Base-by-base conservation (phyloP, 2,329 filamentous ascomycete species). In the Sarocladiaceae sp. region DNA sequence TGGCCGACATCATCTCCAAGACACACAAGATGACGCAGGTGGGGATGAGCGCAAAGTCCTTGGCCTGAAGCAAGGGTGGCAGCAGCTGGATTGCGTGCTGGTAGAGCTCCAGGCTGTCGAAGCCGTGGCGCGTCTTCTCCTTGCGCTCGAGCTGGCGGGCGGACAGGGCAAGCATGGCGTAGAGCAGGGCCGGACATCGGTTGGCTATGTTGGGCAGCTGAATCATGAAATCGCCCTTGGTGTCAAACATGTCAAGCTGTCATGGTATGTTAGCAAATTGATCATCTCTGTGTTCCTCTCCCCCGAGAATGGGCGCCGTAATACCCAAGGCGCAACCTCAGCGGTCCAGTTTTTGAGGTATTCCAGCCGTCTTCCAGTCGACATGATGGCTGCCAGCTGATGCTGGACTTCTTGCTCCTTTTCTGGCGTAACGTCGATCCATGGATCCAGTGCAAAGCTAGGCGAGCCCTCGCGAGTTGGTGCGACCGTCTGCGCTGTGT, bases 231-330 rank as follows among this genome's bases (percentile, higher is more conserved):
- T 67, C 67, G 15, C 71, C 66, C 20, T 69, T 61, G 21, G 65
- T 68, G 51, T 80, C 76, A 48, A 78, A 78, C 64, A 77, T 79
- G 53, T 80, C 76, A 12, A 80, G 66, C 71, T 72, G 35, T 50
- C 9, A 37, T 16, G 18, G 31, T 15, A 21, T 18, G 12, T 13
- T 4, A 12, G 27, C n/a, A n/a, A n/a, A n/a, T n/a, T n/a, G n/a
- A n/a, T n/a, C n/a, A n/a, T n/a, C n/a, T n/a, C n/a, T n/a, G n/a
- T n/a, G n/a, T n/a, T n/a, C n/a, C n/a, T n/a, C n/a, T n/a, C n/a
- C n/a, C n/a, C n/a, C n/a, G n/a, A n/a, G n/a, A 11, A 40, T 3
- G 18, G 4, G 51, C 58, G 46, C 48, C 26, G 21, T 31, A 46
- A 15, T 48, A 71, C 67, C 72, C 73, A 77, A 18, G 69, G 70